A percentile compares a stretch with the other conserved stretches of the same genome.
Evolutionary conservation across 2,329 filamentous ascomycete species (phyloP).

Genomic region (Aureobasidium zeae): DNA sequence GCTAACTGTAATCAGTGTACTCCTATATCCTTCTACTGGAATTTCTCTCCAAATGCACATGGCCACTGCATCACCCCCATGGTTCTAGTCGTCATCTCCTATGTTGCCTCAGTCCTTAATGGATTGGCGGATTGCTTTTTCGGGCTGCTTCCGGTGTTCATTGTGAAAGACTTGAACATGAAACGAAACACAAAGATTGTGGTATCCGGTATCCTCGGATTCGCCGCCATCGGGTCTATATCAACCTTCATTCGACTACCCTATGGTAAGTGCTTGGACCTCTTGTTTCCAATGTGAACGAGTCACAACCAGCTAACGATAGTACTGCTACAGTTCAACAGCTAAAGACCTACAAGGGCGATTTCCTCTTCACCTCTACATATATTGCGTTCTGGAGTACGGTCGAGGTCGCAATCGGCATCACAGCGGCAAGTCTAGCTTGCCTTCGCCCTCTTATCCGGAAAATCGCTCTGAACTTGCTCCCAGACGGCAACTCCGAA

Average conservation of each 20-base stretch:
- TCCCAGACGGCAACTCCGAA: not conserved
- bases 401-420: conserved; percentile 29
- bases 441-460: conserved; percentile 28
- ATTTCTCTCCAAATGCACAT: conserved; percentile 25
- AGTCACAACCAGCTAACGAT: too few species aligned
- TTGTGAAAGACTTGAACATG: conserved; percentile 31
- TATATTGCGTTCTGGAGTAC: conserved; percentile 27
- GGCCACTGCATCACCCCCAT: conserved; percentile 15
- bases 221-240: conserved; percentile 24
- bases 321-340: too few species aligned
- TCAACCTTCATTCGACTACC: conserved; percentile 41
- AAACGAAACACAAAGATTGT: conserved; percentile 27
- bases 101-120: conserved; percentile 23
- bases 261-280: too few species aligned
- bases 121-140: conserved; percentile 31
- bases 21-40: conserved; percentile 42
- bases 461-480: conserved; percentile 13
- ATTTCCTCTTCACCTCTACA: conserved; percentile 23
- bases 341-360: too few species aligned
- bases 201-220: conserved; percentile 27
- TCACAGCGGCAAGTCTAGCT: conserved; percentile 27
- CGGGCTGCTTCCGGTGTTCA: conserved; percentile 29
- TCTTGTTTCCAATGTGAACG: too few species aligned
- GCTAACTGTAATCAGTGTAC: too few species aligned
- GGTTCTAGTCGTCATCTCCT: conserved; percentile 14